Base-by-base conservation (phyloP, 345 rosid species). In the Citrus reticulata region DNA sequence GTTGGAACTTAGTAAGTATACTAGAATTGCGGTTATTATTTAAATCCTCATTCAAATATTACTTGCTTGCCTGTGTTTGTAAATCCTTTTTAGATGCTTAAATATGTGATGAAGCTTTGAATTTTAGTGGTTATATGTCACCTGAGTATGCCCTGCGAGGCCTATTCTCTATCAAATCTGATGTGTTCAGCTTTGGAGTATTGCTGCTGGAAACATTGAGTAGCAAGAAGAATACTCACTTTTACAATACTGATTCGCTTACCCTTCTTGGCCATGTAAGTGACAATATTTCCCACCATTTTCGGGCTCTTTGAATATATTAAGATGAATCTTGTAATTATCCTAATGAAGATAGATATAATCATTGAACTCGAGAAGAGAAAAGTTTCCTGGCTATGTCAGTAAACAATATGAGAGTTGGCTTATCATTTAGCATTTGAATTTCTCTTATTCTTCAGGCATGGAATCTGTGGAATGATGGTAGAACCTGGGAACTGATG, bases 261-360 rank as follows among this genome's bases (percentile, higher is more conserved):
- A 76, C 77, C 54, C 72, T 76, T 22, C 62, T 77, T 0, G 80
- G 83, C 4, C 80, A 76, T 76, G 77, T 64, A 76, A 70, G 79
- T 54, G 58, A 10, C 20, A 16, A 54, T 19, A 54, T 54, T 54
- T 54, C 58, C 19, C 2, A 54, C 7, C 6, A 17, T 54, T 42
- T 54, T 54, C 4, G 20, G 58, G 58, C 0, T 54, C 22, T 54
- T 54, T 19, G 20, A 46, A 17, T 19, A 54, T 54, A 16, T 5
- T 17, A 17, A 54, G 22, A 54, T 17, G 58, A 17, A 54, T 17
- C 58, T 16, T 16, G 22, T 54, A 54, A 54, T 54, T 54, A 54
- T 54, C 22, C 58, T 54, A 54, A 54, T 54, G 22, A 54, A 54
- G 20, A 5, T 4, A 6, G 3, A 0, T 54, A 16, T 17, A 54